A percentile compares a stretch with the other conserved stretches of the same genome.
phyloP scores from a whole-genome alignment of 257 asterid species.

The Nicotiana tomentosiformis region DNA sequence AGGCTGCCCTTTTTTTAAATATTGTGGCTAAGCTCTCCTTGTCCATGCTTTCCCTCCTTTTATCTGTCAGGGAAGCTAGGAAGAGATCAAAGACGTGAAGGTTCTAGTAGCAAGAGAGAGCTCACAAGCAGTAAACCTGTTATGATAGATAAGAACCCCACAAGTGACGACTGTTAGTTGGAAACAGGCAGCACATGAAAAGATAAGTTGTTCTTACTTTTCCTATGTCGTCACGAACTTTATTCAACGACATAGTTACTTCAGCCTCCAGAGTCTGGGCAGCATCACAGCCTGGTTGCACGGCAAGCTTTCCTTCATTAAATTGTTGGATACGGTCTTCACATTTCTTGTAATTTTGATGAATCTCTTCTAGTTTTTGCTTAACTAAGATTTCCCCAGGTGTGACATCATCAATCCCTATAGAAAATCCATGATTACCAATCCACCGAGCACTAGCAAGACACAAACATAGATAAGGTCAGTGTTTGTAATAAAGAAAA shows the following conservation, averaged over 20 bases:
- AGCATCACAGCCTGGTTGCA: conserved; percentile 76
- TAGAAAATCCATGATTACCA: conserved; percentile 97
- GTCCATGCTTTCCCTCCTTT: background rate
- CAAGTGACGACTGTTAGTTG: background rate
- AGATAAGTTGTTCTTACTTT: conserved; percentile 35
- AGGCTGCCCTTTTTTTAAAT: background rate
- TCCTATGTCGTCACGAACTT: conserved; percentile 68
- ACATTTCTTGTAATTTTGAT: conserved; percentile 52
- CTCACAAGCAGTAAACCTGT: background rate
- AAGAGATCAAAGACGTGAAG: background rate
- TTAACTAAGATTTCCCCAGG: conserved; percentile 55
- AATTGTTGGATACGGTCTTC: conserved; percentile 47
- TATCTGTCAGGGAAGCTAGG: background rate
- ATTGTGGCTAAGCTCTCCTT: background rate
- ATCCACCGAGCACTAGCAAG: conserved; percentile 91
- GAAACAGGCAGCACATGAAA: background rate
- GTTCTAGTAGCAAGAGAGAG: background rate
- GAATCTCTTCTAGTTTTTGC: conserved; percentile 52
- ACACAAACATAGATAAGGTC: conserved; percentile 13
- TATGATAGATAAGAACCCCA: background rate
- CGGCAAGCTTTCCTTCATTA: conserved; percentile 67
- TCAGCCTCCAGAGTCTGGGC: conserved; percentile 91
- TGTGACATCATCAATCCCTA: conserved; percentile 90
- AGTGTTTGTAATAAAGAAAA: background rate
- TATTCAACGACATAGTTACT: conserved; percentile 58